Base-by-base conservation (phyloP, 768 basidiomycete species). In the Podaxis rugospora region DNA sequence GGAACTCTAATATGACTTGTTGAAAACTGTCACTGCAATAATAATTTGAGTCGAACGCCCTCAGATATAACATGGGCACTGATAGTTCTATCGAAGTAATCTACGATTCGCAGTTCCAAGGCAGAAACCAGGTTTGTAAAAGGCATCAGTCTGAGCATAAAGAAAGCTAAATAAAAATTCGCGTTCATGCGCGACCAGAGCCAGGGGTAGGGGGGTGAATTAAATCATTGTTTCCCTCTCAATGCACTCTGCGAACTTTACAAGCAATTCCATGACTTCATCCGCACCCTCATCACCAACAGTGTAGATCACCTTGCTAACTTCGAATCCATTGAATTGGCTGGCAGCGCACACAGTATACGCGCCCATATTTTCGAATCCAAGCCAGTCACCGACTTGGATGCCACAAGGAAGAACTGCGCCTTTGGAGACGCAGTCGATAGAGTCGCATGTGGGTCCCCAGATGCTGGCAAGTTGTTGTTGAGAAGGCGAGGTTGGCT, bases 401-500 rank as follows among this genome's bases (percentile, higher is more conserved):
- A 98, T 80, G 1, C 81, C 81, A 32, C 74, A 74, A 3, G 92
- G 94, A 63, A 92, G 79, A 68, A 73, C 78, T 55, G 80, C 80
- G 61, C 76, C 80, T 66, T 80, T 79, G 69, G 81, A 88, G 60
- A 99, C 94, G 70, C 91, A 90, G 76, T 99, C 97, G 69, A 99
- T 93, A 36, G 92, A 93, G 71, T 98, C 97, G 80, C 96, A 98
- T 7, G 97, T 99, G 49, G 96, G 97, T 11, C 97, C 97, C 97
- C 97, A 99, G 53, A 98, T 85, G 72, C 89, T 92, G 76, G 88
- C 82, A 10, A 77, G 61, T 56, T 78, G 59, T 49, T 61, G 76
- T 70, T 76, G 72, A 14, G 76, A 71, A 57, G 60, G 69, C 14
- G 65, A 65, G 23, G 75, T 67, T 4, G 82, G 68, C 28, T 82